A percentile compares a stretch with the other conserved stretches of the same genome.
phyloP scores from a whole-genome alignment of 1,139 yeast genomes.

The Saccharomyces hybrid region DNA sequence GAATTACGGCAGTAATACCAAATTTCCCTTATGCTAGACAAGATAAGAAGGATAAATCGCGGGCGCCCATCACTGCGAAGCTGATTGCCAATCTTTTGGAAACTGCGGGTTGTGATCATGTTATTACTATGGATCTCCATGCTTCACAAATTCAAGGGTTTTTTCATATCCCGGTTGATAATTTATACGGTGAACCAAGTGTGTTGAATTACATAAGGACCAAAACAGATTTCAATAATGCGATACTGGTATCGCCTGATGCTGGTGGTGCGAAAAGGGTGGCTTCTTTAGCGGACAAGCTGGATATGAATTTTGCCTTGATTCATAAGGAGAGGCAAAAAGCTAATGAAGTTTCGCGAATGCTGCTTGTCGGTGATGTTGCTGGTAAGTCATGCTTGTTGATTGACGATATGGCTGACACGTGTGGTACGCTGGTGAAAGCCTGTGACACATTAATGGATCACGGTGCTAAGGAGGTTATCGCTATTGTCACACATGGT shows the following conservation, averaged over 20 bases:
- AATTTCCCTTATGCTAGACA: conserved; percentile 80
- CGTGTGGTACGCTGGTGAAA: conserved; percentile 73
- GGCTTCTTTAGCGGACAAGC: conserved; percentile 68
- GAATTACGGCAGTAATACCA: conserved; percentile 72
- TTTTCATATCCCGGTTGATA: conserved; percentile 74
- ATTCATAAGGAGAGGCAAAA: conserved; percentile 76
- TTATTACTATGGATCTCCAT: conserved; percentile 75
- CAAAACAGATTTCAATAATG: conserved; percentile 44
- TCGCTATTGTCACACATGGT: conserved; percentile 76
- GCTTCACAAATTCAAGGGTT: conserved; percentile 84
- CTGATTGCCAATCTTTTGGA: conserved; percentile 66
- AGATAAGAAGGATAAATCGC: conserved; percentile 70
- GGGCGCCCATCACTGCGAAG: conserved; percentile 80
- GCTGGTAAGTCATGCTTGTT: conserved; percentile 58
- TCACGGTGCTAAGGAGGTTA: conserved; percentile 65
- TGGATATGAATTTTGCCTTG: conserved; percentile 69
- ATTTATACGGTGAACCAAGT: conserved; percentile 72
- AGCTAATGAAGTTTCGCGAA: conserved; percentile 68
- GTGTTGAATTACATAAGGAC: conserved; percentile 62
- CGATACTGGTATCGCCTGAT: conserved; percentile 76
- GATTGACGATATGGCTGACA: conserved; percentile 80
- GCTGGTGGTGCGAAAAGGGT: conserved; percentile 86
- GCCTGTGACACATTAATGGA: conserved; percentile 52
- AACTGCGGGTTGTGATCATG: conserved; percentile 76
- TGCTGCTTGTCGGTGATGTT: conserved; percentile 80